Base-by-base conservation (phyloP, 768 basidiomycete species). In the Fomitopsis serialis region DNA sequence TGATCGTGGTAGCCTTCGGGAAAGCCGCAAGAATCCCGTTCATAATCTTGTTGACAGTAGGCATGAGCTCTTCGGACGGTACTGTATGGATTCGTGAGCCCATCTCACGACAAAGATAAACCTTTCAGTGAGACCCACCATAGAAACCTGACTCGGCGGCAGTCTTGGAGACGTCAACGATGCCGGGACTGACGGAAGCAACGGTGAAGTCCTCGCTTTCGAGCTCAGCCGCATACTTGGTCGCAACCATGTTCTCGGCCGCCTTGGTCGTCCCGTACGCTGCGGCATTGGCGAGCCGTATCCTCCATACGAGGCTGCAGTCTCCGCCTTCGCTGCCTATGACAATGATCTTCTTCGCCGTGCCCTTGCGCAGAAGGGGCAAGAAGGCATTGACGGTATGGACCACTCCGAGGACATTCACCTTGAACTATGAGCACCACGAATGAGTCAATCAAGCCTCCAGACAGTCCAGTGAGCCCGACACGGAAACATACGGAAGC, bases 371-470 rank as follows among this genome's bases (percentile, higher is more conserved):
- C 22, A 76, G 61, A 13, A 75, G 64, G 2, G 74, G 74, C 13
- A 77, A 64, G 63, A 76, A 71, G 2, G 61, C 61, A 51, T 69
- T 66, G 54, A 66, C 69, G 13, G 68, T 63, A 54, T 66, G 64
- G 17, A 74, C 58, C 9, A 65, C 62, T 17, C 71, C 72, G 44
- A 71, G 50, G 36, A 70, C 65, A 58, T 77, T 76, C 23, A 65
- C 58, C 17, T 65, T 60, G 55, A 65, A 69, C 66, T 69, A 50
- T 3, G 21, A 21, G 12, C 40, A 37, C 19, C 11, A 6, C 29
- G 11, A 32, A 11, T 32, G 5, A 32, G 54, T 2, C n/a, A n/a
- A n/a, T n/a, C n/a, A n/a, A n/a, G n/a, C n/a, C n/a, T 29, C 7
- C 24, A n/a, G 3, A 25, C n/a, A 7, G 25, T 15, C 13, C 25